phyloP scores from a whole-genome alignment of 208 protist genomes.

The Porcisia deanei region DNA sequence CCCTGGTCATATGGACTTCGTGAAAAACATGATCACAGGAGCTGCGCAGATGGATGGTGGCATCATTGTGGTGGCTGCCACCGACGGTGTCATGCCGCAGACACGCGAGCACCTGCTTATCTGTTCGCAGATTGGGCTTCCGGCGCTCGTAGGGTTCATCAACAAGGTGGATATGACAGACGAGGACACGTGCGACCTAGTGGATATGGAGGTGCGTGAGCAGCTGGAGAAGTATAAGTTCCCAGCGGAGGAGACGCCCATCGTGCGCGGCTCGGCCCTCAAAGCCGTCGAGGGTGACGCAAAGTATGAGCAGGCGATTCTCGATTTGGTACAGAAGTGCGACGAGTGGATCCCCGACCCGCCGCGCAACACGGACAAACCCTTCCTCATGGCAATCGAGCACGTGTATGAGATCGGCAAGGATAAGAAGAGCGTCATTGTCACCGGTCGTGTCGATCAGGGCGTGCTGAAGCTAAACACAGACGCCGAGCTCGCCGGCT shows the following conservation, averaged over 20 bases:
- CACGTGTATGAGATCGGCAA: slow-evolving; percentile 93
- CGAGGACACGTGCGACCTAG: slow-evolving; percentile 95
- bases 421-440: slow-evolving; percentile 96
- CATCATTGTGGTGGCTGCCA: slow-evolving; percentile 92
- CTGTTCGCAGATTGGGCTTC: slow-evolving; percentile 97
- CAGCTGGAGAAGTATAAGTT: slow-evolving; percentile 94
- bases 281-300: slow-evolving; percentile 96
- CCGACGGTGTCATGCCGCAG: slow-evolving; percentile 98
- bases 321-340: slow-evolving; percentile 94
- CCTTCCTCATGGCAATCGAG: slow-evolving; percentile 98
- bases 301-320: slow-evolving; percentile 92
- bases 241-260: slow-evolving; percentile 90
- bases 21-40: slow-evolving; percentile 99
- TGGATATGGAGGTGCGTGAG: slow-evolving; percentile 98
- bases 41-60: slow-evolving; percentile 96
- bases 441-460: slow-evolving; percentile 95
- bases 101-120: slow-evolving; percentile 99
- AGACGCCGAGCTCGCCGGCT: slow-evolving; percentile 97
- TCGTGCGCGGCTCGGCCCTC: slow-evolving; percentile 95
- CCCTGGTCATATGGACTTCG: slow-evolving; percentile 99
- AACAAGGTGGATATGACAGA: slow-evolving; percentile 98
- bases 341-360: slow-evolving; percentile 95
- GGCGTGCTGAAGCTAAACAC: slow-evolving; percentile 94
- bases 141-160: slow-evolving; percentile 97
- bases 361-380: slow-evolving; percentile 95